Conservation (phyloP, 495 filamentous ascomycete species). For the Hypoxylon fuscum region DNA sequence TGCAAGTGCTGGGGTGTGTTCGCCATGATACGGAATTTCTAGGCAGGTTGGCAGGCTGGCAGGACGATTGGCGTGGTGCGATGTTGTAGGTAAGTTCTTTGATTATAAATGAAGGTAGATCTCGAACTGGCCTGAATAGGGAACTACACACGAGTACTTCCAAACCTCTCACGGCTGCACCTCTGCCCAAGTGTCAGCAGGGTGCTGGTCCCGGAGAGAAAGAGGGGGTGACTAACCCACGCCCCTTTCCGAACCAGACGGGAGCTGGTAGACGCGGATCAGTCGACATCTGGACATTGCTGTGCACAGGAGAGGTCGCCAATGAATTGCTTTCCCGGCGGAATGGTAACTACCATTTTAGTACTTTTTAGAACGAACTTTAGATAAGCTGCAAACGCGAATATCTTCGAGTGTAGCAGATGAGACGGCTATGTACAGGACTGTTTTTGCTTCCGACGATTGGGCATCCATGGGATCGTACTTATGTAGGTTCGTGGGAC, state of each 20-base stretch:
- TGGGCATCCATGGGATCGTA: constrained; percentile 44
- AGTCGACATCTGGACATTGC: not conserved
- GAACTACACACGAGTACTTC: constrained; percentile 38
- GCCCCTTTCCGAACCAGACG: constrained; percentile 36
- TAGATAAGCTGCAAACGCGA: constrained; percentile 13
- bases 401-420: constrained; percentile 18
- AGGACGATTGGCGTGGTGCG: constrained; percentile 9
- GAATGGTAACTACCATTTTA: constrained; percentile 28
- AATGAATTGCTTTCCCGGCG: constrained; percentile 38
- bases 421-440: constrained; percentile 19
- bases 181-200: constrained; percentile 42
- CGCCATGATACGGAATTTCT: constrained; percentile 28
- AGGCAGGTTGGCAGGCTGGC: constrained; percentile 12
- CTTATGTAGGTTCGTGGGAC: constrained; percentile 43
- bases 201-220: constrained; percentile 35
- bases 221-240: constrained; percentile 32
- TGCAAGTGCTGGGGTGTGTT: constrained; percentile 31
- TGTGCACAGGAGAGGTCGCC: constrained; percentile 6
- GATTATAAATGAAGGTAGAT: constrained; percentile 23
- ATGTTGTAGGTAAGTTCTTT: constrained; percentile 14
- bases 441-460: constrained; percentile 40
- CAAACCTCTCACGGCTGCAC: constrained; percentile 37
- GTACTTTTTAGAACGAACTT: constrained; percentile 15
- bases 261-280: constrained; percentile 15
- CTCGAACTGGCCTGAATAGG: constrained; percentile 28